A percentile compares a stretch with the other conserved stretches of the same genome.
These are phyloP conservation scores for Agaricus blazei DNA, from an alignment of 768 basidiomycete species.

Conservation along the genomic window DNA sequence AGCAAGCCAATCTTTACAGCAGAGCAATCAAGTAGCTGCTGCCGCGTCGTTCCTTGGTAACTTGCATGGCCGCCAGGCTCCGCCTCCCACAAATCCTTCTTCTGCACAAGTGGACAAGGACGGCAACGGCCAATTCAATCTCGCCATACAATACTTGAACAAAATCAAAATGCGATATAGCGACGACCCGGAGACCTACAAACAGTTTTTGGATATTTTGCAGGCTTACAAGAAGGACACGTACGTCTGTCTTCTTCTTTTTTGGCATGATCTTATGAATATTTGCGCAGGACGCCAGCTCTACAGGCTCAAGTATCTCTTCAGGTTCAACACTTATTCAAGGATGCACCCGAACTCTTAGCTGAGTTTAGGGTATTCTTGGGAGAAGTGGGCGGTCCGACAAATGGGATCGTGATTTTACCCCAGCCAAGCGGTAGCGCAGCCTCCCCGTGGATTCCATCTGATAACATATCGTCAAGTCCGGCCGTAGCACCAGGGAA, in stretches of 20 bases:
- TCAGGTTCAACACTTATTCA: conserved; percentile 78
- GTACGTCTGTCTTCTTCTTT: conserved; percentile 36
- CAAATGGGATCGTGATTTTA: conserved; percentile 40
- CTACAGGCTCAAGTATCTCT: conserved; percentile 68
- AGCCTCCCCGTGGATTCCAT: conserved; percentile 2
- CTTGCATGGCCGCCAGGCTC: conserved; percentile 28
- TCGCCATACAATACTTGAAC: conserved; percentile 96
- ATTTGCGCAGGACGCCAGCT: conserved; percentile 4
- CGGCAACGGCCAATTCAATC: conserved; percentile 68
- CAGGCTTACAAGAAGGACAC: conserved; percentile 88
- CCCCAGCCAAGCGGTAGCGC: conserved; percentile 41
- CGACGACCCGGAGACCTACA: conserved; percentile 89
- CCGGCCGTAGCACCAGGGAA: conserved; percentile 25
- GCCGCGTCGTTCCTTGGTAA: conserved; percentile 65
- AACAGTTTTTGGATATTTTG: conserved; percentile 83
- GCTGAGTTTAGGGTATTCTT: conserved; percentile 81
- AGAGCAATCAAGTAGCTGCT: conserved; percentile 37
- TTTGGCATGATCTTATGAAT: background rate
- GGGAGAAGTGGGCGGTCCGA: conserved; percentile 50
- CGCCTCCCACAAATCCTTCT: conserved; percentile 21
- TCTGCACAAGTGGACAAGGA: conserved; percentile 37
- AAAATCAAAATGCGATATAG: conserved; percentile 93
- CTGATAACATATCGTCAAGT: conserved; percentile 6
- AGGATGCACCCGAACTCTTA: conserved; percentile 74
- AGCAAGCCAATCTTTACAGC: conserved; percentile 41